Conservation (phyloP, 108 stramenopile species). For the Skeletonema grethae region DNA sequence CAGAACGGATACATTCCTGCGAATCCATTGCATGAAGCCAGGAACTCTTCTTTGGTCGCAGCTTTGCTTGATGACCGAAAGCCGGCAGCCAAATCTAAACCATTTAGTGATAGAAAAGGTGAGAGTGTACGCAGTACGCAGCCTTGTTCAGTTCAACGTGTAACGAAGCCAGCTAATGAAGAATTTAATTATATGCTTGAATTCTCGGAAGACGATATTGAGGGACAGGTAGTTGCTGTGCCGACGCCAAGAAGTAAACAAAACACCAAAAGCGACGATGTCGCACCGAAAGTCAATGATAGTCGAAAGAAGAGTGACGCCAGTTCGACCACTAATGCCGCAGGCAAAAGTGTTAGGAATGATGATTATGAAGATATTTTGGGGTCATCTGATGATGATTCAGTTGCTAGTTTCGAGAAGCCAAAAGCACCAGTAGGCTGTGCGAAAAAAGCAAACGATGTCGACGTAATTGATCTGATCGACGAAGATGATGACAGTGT, state of each 20-base stretch:
- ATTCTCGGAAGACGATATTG: not conserved
- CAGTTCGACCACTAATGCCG: not conserved
- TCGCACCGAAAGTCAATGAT: not conserved
- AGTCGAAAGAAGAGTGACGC: not conserved
- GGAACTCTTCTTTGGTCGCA: not conserved
- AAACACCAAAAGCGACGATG: not conserved
- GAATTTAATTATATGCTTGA: conserved; percentile 1
- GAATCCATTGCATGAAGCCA: conserved; percentile 4
- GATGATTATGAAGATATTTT: conserved; percentile 1
- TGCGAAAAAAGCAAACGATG: not conserved
- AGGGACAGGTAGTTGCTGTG: not conserved
- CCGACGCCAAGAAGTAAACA: not conserved
- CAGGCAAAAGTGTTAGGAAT: not conserved
- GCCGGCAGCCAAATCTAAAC: not conserved
- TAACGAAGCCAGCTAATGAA: not conserved
- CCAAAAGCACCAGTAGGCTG: not conserved
- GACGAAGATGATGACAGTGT: conserved; percentile 13
- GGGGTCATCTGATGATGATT: conserved; percentile 2
- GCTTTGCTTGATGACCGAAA: not conserved
- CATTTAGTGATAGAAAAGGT: not conserved
- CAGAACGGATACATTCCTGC: not conserved
- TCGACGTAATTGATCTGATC: conserved; percentile 11
- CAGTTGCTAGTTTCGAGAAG: not conserved
- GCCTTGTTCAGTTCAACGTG: not conserved
- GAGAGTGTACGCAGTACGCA: not conserved